These are phyloP conservation scores for Chrysosporium keratinophilum DNA, from an alignment of 2,329 filamentous ascomycete species.

Conservation along the genomic window DNA sequence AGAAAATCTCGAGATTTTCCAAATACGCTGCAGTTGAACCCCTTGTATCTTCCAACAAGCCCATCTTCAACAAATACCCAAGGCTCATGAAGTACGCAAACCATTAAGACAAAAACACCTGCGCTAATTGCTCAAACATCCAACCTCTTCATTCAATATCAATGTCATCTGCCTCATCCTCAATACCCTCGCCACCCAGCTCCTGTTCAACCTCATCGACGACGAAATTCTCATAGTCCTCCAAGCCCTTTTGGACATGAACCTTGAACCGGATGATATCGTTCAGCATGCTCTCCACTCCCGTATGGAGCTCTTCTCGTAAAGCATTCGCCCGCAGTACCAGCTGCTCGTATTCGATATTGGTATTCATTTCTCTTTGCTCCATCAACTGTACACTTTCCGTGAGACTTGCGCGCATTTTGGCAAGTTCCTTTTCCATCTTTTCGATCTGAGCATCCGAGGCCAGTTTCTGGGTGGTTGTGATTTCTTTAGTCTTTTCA, in stretches of 20 bases:
- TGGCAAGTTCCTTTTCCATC: constrained; percentile 95
- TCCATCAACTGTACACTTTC: constrained; percentile 88
- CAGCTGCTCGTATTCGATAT: constrained; percentile 90
- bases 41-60: too few relatives aligned
- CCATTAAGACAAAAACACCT: neutral
- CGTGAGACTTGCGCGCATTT: constrained; percentile 72
- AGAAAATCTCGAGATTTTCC: too few relatives aligned
- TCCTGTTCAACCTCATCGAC: constrained; percentile 86
- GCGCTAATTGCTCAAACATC: neutral
- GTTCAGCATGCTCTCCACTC: constrained; percentile 91
- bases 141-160: neutral
- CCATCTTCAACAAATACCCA: constrained; percentile 15
- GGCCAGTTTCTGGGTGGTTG: constrained; percentile 73
- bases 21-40: too few relatives aligned
- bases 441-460: constrained; percentile 93
- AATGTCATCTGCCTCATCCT: constrained; percentile 12
- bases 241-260: constrained; percentile 81
- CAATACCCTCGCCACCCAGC: constrained; percentile 54
- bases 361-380: constrained; percentile 90
- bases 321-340: constrained; percentile 72
- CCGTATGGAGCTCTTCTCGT: constrained; percentile 94
- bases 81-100: constrained; percentile 14
- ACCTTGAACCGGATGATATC: constrained; percentile 99
- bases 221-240: constrained; percentile 90
- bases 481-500: constrained; percentile 82